Conservation (phyloP, 2,329 filamentous ascomycete species). For the Lecanoromycetidae sp. region DNA sequence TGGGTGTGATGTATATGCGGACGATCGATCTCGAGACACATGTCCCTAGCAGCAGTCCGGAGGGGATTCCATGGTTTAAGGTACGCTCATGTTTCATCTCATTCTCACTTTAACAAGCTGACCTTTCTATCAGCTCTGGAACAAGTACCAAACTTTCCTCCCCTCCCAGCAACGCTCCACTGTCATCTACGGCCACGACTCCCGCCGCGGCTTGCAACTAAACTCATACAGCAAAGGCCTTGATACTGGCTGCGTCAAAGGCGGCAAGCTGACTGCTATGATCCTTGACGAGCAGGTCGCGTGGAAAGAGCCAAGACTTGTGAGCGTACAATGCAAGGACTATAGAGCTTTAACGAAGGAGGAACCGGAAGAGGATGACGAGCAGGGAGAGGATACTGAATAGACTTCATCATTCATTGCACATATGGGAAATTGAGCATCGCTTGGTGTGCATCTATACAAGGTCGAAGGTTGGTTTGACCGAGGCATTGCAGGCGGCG, state of each 20-base stretch:
- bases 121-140: conserved; percentile 36
- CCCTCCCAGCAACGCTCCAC: conserved; percentile 31
- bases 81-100: conserved; percentile 22
- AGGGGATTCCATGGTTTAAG: conserved; percentile 56
- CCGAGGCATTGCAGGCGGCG: no score
- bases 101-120: conserved; percentile 2
- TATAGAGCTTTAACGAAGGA: conserved; percentile 12
- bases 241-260: conserved; percentile 70
- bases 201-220: conserved; percentile 55
- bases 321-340: conserved; percentile 33
- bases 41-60: conserved; percentile 40
- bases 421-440: background rate
- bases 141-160: conserved; percentile 33
- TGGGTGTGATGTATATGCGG: conserved; percentile 85
- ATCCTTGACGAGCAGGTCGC: conserved; percentile 35
- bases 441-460: background rate
- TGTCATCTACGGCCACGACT: conserved; percentile 81
- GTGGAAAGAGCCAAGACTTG: conserved; percentile 30
- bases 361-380: background rate
- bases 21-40: conserved; percentile 55
- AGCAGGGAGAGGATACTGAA: background rate
- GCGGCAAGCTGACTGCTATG: conserved; percentile 62
- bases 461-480: no score
- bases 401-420: background rate
- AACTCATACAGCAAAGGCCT: conserved; percentile 67